Evolutionary conservation across 2,329 filamentous ascomycete species (phyloP).

Genomic region (Colletotrichum siamense): DNA sequence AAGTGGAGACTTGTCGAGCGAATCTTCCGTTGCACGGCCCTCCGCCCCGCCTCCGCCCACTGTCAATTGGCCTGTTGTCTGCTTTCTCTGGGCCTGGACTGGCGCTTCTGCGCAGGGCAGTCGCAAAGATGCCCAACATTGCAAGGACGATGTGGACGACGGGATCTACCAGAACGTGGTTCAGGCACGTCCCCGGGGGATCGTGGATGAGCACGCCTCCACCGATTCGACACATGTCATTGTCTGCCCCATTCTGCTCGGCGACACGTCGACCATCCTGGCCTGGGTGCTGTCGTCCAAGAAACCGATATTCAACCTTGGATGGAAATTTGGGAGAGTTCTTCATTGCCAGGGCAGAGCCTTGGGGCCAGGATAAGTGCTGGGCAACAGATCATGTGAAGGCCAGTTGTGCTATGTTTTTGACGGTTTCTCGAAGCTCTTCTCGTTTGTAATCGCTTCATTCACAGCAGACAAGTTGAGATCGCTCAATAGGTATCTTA

Average conservation of each 20-base stretch:
- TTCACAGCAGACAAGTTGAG: neutral
- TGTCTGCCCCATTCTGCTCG: neutral
- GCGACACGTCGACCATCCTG: conserved; percentile 8
- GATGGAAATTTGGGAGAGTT: neutral
- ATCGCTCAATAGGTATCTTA: no score
- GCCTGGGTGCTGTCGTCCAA: neutral
- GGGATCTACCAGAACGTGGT: neutral
- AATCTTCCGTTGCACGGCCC: conserved; percentile 18
- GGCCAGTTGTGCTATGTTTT: neutral
- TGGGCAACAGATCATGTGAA: neutral
- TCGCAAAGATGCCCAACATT: conserved; percentile 14
- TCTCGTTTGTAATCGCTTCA: neutral
- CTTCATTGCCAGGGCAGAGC: neutral
- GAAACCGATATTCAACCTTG: neutral
- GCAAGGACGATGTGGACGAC: neutral
- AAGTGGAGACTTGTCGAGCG: neutral
- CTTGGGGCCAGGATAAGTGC: neutral
- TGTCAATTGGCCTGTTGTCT: conserved; percentile 17
- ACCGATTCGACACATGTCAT: conserved; percentile 2
- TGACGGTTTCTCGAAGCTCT: neutral
- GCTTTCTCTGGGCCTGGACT: conserved; percentile 4
- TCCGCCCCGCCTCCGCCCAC: conserved; percentile 9
- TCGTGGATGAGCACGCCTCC: neutral
- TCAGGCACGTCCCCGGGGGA: neutral
- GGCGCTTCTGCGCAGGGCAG: conserved; percentile 2